A percentile compares a stretch with the other conserved stretches of the same genome.
Evolutionary conservation across 2,329 filamentous ascomycete species (phyloP).

Genomic region (Venturia asperata): DNA sequence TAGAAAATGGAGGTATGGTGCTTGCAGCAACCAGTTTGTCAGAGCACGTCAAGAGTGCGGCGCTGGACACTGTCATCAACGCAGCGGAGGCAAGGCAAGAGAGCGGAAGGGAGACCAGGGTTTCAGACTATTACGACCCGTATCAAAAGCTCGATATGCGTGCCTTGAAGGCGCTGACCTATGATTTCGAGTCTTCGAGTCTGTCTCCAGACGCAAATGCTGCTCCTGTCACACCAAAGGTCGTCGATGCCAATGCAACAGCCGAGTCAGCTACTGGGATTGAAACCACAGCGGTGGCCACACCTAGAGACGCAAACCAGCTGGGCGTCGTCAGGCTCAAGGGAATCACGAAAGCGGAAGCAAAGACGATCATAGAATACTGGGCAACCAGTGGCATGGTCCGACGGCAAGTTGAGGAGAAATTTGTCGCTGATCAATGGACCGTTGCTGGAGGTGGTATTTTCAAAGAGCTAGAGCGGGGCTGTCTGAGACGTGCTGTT

Average conservation of each 20-base stretch:
- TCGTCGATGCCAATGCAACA: neutral
- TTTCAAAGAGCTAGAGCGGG: conserved; percentile 49
- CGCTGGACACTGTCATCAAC: conserved; percentile 61
- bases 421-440: conserved; percentile 74
- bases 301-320: conserved; percentile 24
- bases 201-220: conserved; percentile 21
- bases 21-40: conserved; percentile 67
- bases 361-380: conserved; percentile 80
- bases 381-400: conserved; percentile 82
- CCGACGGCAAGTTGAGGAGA: conserved; percentile 61
- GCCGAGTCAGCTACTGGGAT: conserved; percentile 42
- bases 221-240: neutral
- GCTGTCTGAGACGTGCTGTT: conserved; percentile 1
- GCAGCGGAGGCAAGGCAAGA: conserved; percentile 41
- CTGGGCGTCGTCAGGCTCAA: conserved; percentile 44
- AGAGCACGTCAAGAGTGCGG: conserved; percentile 57
- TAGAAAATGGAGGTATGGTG: conserved; percentile 70
- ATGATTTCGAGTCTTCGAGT: conserved; percentile 24
- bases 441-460: conserved; percentile 71
- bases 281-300: conserved; percentile 37
- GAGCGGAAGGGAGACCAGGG: conserved; percentile 7
- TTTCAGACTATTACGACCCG: neutral
- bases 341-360: conserved; percentile 67
- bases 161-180: neutral
- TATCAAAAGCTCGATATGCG: conserved; percentile 14